Conservation (phyloP, 2,329 filamentous ascomycete species). For the Alternaria sp. region DNA sequence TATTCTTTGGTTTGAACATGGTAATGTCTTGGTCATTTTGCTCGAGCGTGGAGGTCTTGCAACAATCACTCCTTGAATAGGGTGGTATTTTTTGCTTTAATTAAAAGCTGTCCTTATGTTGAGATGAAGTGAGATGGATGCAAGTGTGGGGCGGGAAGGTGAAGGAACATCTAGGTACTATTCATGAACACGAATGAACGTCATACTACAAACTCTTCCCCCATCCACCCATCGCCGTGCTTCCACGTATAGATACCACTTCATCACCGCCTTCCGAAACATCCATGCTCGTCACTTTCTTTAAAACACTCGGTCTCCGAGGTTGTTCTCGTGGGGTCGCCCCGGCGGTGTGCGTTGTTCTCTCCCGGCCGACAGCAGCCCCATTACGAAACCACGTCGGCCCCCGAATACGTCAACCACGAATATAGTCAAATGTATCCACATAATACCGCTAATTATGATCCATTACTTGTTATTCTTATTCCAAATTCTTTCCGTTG, state of each 20-base stretch:
- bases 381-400: neutral
- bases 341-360: neutral
- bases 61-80: slow-evolving; percentile 5
- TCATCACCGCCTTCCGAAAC: neutral
- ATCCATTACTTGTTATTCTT: neutral
- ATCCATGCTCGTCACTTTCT: neutral
- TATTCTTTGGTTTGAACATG: slow-evolving; percentile 8
- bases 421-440: neutral
- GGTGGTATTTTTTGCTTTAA: slow-evolving; percentile 2
- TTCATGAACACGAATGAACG: slow-evolving; percentile 9
- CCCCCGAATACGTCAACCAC: neutral
- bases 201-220: neutral
- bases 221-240: neutral
- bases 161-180: slow-evolving; percentile 9
- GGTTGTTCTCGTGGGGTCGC: neutral
- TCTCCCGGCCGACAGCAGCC: neutral
- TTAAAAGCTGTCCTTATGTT: slow-evolving; percentile 14
- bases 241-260: neutral
- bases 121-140: neutral
- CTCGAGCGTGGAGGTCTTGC: slow-evolving; percentile 2
- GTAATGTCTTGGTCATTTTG: slow-evolving; percentile 12
- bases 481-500: neutral
- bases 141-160: neutral
- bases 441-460: slow-evolving; percentile 8
- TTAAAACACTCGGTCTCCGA: neutral